A percentile compares a stretch with the other conserved stretches of the same genome.
phyloP scores from a whole-genome alignment of 305 asterid genomes.

The Ilex paraguariensis region DNA sequence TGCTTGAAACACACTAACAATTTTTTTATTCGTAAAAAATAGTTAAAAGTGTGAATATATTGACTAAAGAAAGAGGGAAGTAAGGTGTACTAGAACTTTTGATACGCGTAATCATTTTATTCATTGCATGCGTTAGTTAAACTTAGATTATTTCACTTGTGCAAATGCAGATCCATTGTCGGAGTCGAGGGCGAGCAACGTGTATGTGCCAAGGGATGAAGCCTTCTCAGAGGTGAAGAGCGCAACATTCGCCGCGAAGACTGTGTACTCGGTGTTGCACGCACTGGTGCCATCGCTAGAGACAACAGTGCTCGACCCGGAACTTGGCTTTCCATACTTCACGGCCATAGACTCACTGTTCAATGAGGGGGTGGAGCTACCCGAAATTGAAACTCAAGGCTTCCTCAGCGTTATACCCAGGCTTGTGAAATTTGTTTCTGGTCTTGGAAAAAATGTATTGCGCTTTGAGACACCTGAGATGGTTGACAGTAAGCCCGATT shows the following conservation, averaged over 20 bases:
- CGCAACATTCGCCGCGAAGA: constrained; percentile 38
- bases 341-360: constrained; percentile 53
- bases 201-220: constrained; percentile 58
- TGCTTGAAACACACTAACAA: too few species aligned
- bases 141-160: background rate
- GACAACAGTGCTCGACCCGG: constrained; percentile 8
- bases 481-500: constrained; percentile 36
- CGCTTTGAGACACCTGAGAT: constrained; percentile 55
- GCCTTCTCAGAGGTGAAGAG: constrained; percentile 48
- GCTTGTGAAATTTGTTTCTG: constrained; percentile 26
- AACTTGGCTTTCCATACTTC: constrained; percentile 46
- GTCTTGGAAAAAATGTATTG: constrained; percentile 25
- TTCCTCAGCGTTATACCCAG: constrained; percentile 31
- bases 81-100: too few species aligned
- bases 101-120: too few species aligned
- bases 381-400: background rate
- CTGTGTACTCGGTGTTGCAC: constrained; percentile 39
- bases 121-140: background rate
- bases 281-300: constrained; percentile 40
- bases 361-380: constrained; percentile 45
- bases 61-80: too few species aligned
- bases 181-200: constrained; percentile 21
- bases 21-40: too few species aligned
- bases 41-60: too few species aligned
- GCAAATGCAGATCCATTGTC: constrained; percentile 37